Percentiles rank a stretch among this genome's conserved stretches.
These are phyloP conservation scores for Penicillium lividum DNA, from an alignment of 495 filamentous ascomycete species.

Conservation along the genomic window DNA sequence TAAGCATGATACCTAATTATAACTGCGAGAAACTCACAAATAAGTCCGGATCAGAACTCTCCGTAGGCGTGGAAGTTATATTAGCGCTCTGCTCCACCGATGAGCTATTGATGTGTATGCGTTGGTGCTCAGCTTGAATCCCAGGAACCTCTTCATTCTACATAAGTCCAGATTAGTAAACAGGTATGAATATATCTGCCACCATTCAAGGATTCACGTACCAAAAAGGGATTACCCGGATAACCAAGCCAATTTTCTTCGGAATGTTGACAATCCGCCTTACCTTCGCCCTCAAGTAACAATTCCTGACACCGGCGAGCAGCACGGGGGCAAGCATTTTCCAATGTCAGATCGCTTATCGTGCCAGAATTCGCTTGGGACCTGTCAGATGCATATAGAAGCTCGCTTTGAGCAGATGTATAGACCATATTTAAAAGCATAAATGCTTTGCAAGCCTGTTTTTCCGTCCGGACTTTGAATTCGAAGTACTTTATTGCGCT, in stretches of 20 bases:
- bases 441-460: constrained; percentile 10
- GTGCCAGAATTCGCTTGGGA: neutral
- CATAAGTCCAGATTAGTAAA: neutral
- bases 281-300: neutral
- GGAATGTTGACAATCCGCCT: constrained; percentile 2
- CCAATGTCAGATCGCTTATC: neutral
- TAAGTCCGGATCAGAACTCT: neutral
- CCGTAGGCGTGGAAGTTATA: neutral
- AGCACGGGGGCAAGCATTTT: neutral
- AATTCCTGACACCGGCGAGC: constrained; percentile 1
- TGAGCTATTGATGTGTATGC: neutral
- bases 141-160: neutral
- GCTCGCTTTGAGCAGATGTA: neutral
- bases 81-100: neutral
- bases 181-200: neutral
- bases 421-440: constrained; percentile 12
- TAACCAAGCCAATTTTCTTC: constrained; percentile 7
- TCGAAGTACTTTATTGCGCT: constrained; percentile 15
- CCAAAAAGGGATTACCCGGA: constrained; percentile 1
- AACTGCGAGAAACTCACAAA: neutral
- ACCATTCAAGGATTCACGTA: neutral
- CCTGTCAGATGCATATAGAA: neutral
- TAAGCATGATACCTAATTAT: neutral
- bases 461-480: constrained; percentile 14
- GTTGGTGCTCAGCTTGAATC: neutral